Evolutionary conservation across 2,329 filamentous ascomycete genomes (phyloP).

Genomic region (Sarocladium brachiariae): DNA sequence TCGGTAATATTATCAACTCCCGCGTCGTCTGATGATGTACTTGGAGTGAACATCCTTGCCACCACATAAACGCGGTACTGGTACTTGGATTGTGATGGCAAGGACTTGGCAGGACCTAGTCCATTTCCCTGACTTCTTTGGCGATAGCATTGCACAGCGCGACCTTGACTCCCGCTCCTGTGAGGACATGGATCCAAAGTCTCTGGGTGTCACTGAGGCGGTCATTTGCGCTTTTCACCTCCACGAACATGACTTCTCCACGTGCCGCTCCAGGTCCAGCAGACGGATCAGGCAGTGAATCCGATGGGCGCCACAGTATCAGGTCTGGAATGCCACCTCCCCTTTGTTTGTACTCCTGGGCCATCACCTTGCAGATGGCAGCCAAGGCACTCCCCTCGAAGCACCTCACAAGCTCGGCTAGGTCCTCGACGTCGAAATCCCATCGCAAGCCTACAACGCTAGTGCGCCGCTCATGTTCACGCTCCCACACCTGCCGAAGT

Average conservation of each 20-base stretch:
- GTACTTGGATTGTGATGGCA: background rate
- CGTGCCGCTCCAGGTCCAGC: slow-evolving; percentile 28
- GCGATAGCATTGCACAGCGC: slow-evolving; percentile 67
- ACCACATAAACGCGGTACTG: background rate
- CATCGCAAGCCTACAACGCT: slow-evolving; percentile 91
- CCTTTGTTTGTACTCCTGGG: slow-evolving; percentile 84
- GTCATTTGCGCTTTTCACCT: slow-evolving; percentile 84
- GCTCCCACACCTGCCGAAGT: slow-evolving; percentile 60
- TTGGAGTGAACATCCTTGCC: too few relatives aligned
- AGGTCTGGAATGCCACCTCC: slow-evolving; percentile 88
- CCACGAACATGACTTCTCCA: slow-evolving; percentile 66
- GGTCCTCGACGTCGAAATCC: slow-evolving; percentile 73
- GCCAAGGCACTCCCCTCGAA: slow-evolving; percentile 77
- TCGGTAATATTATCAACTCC: background rate
- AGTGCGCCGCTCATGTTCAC: slow-evolving; percentile 63
- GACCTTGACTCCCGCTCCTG: slow-evolving; percentile 75
- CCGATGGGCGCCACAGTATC: slow-evolving; percentile 67
- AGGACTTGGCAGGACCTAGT: slow-evolving; percentile 18
- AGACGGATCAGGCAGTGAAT: background rate
- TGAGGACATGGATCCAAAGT: slow-evolving; percentile 93
- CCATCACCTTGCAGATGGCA: slow-evolving; percentile 85
- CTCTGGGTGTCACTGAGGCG: slow-evolving; percentile 91
- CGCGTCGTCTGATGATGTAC: background rate
- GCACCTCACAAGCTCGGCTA: slow-evolving; percentile 70
- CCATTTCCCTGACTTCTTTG: slow-evolving; percentile 40